Base-by-base conservation (phyloP, 768 basidiomycete species). In the Dendrothele bispora region DNA sequence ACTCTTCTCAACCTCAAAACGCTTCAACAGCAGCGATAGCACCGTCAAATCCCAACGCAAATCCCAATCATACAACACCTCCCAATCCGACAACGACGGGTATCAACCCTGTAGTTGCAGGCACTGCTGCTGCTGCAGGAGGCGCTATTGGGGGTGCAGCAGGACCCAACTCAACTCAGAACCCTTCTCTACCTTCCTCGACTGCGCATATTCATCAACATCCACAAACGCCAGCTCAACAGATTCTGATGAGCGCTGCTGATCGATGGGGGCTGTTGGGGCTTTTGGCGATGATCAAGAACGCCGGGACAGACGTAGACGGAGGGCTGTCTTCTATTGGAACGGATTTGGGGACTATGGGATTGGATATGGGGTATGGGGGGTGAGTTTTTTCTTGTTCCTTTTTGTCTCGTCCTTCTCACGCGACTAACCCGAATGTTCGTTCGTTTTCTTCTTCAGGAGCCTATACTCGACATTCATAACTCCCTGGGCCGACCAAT, bases 401-500 rank as follows among this genome's bases (percentile, higher is more conserved):
- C n/a, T n/a, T n/a, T n/a, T n/a, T 14, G 34, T n/a, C n/a, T n/a
- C n/a, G n/a, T n/a, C n/a, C n/a, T n/a, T n/a, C n/a, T n/a, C n/a
- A n/a, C n/a, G n/a, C n/a, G n/a, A n/a, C n/a, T n/a, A n/a, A n/a
- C n/a, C n/a, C n/a, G n/a, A n/a, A n/a, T n/a, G n/a, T n/a, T n/a
- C n/a, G n/a, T n/a, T 43, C 36, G 27, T 39, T 38, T 27, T 42
- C 29, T 34, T 27, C 42, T 57, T 55, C 66, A 89, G 91, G 63
- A 88, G 88, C 60, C 73, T 95, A 50, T 94, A 91, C 70, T 85
- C 91, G 50, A 88, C 88, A 22, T 95, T 98, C 71, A 91, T 95
- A 60, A 95, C 95, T 48, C 95, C 95, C 22, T 98, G 94, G 94
- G 83, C 91, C 53, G 94, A 95, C 66, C 85, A 92, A 54, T 86